Conservation (phyloP, 2,329 filamentous ascomycete genomes). For the Fusarium dimerum region DNA sequence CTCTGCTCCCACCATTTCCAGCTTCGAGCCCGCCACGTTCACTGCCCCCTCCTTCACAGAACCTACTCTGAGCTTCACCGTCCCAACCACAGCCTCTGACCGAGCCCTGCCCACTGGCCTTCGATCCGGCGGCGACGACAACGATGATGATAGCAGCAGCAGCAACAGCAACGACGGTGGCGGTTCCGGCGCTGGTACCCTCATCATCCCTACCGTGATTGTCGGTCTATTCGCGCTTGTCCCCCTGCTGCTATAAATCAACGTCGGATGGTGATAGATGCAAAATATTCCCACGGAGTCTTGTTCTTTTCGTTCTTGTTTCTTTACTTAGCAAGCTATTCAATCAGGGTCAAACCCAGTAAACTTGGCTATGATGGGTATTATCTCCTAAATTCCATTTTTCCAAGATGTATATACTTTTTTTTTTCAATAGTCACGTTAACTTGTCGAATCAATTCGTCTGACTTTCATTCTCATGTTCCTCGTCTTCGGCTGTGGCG, state of each 20-base stretch:
- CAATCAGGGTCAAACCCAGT: too few species aligned
- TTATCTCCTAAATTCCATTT: too few species aligned
- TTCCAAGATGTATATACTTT: too few species aligned
- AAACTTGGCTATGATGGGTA: too few species aligned
- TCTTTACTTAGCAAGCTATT: too few species aligned
- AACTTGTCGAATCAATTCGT: too few species aligned
- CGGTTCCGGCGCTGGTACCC: constrained; percentile 11
- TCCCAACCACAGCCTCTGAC: constrained; percentile 5
- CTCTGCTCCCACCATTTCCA: not conserved
- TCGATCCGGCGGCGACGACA: constrained; percentile 16
- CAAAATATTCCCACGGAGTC: too few species aligned
- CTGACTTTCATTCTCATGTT: too few species aligned
- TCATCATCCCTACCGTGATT: constrained; percentile 21
- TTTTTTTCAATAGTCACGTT: too few species aligned
- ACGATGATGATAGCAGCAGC: constrained; percentile 1
- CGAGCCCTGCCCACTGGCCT: constrained; percentile 12
- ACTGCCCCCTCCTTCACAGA: constrained; percentile 8
- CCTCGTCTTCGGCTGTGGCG: too few species aligned
- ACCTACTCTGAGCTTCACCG: constrained; percentile 12
- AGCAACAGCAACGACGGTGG: constrained; percentile 1
- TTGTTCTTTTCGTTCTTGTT: not conserved
- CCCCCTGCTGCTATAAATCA: constrained; percentile 28
- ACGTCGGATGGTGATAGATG: not conserved
- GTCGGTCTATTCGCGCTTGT: constrained; percentile 25
- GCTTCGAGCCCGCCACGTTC: not conserved